A percentile compares a stretch with the other conserved stretches of the same genome.
Evolutionary conservation across 805 yeast species (phyloP).

Genomic region (Suhomyces prunicola): DNA sequence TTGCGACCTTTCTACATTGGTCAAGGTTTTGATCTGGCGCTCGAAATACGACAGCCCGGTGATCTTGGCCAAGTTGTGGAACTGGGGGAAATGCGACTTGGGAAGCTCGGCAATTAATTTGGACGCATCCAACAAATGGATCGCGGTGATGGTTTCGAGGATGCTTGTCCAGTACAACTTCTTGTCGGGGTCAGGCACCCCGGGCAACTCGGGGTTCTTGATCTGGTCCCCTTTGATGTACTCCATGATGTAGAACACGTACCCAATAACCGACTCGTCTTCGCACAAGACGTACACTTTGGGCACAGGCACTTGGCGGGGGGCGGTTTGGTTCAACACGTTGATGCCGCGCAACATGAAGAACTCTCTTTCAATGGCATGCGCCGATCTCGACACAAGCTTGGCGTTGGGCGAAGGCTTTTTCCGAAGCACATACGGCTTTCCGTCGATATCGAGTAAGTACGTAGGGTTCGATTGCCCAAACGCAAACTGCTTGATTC

Average conservation of each 20-base stretch:
- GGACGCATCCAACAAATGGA: constrained; percentile 48
- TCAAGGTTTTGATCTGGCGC: constrained; percentile 50
- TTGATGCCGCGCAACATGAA: constrained; percentile 42
- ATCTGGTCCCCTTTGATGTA: constrained; percentile 55
- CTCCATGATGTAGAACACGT: constrained; percentile 60
- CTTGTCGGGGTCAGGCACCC: constrained; percentile 23
- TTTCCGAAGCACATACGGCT: constrained; percentile 49
- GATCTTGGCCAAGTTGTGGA: constrained; percentile 21
- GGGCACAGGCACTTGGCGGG: constrained; percentile 51
- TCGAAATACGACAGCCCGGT: constrained; percentile 42
- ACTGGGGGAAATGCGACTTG: constrained; percentile 41
- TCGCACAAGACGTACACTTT: constrained; percentile 50
- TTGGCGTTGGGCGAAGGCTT: constrained; percentile 52
- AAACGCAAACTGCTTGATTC: constrained; percentile 51
- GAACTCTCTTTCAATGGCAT: constrained; percentile 61
- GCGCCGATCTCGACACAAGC: constrained; percentile 55
- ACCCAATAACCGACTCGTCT: constrained; percentile 52
- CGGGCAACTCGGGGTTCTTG: constrained; percentile 49
- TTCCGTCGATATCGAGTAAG: constrained; percentile 38
- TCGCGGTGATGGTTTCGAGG: constrained; percentile 44
- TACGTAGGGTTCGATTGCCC: constrained; percentile 69
- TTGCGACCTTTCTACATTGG: constrained; percentile 39
- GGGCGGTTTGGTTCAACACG: constrained; percentile 20
- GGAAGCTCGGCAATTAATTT: constrained; percentile 45
- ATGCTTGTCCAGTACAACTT: constrained; percentile 45